Evolutionary conservation across 495 filamentous ascomycete species (phyloP), one percentile per base, ranked within the genome.

Genomic region (Amphirosellinia nigrospora): DNA sequence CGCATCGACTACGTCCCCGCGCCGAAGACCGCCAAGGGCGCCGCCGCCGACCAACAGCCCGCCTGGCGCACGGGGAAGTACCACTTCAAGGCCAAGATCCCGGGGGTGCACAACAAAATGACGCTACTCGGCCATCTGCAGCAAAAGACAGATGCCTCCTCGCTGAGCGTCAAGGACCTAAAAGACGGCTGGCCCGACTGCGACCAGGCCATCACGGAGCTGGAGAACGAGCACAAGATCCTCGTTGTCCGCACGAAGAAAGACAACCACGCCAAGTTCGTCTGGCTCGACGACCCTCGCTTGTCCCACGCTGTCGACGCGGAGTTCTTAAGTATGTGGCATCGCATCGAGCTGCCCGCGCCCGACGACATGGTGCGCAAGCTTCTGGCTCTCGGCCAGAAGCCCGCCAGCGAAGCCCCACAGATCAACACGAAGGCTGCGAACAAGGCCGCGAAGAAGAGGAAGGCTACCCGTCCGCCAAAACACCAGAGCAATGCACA

Each of bases 181-280:
- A 94, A 95, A 78, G 96, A 99, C 75, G 96, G 96, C 34, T 99
- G 96, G 96, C 88, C 90, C 7, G 90, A 90, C 69, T 94, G 92
- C 70, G 88, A 93, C 53, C 86, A 89, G 19, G 86, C 91, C 1
- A 92, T 99, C 80, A 86, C 88, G 68, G 84, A 88, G 72, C 82
- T 98, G 66, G 96, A 98, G 84, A 79, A 79, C 23, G 88, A 91
- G 72, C 90, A 93, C 65, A 90, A 91, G 80, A 83, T 98, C 15
- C 83, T 98, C 23, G 92, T 97, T 19, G 91, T 91, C 34, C 87
- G 94, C 46, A 94, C 94, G 66, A 97, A 96, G 84, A 98, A 98
- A 81, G 96, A 98, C 75, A 90, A 93, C 71, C 87, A 89, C 71
- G 87, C 94, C 6, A 88, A 89, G 73, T 92, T 91, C 84, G 90